A percentile compares a stretch with the other conserved stretches of the same genome.
phyloP scores from a whole-genome alignment of 1,284 basidiomycete genomes.

The Cerioporus squamosus region DNA sequence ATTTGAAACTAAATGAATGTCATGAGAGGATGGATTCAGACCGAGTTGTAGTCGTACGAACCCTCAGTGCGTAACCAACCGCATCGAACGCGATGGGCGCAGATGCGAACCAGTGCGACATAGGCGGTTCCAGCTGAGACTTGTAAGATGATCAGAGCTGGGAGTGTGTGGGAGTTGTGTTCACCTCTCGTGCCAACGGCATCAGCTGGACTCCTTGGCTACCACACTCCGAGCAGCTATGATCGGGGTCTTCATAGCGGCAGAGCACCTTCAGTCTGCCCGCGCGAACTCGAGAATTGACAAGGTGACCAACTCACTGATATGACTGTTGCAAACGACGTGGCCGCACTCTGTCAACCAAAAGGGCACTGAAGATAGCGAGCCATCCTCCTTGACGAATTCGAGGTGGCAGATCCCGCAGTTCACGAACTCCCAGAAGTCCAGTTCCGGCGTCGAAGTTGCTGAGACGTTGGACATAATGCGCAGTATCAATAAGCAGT shows the following conservation, averaged over 20 bases:
- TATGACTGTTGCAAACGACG: slow-evolving; percentile 79
- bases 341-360: slow-evolving; percentile 87
- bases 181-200: slow-evolving; percentile 73
- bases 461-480: slow-evolving; percentile 24
- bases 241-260: slow-evolving; percentile 57
- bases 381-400: slow-evolving; percentile 52
- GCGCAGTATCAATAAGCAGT: too few species aligned
- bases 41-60: slow-evolving; percentile 31
- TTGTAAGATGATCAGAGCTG: not conserved
- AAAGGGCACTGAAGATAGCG: slow-evolving; percentile 65
- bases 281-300: not conserved
- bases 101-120: slow-evolving; percentile 78
- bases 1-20: slow-evolving; percentile 65
- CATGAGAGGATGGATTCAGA: not conserved
- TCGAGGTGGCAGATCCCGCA: slow-evolving; percentile 71
- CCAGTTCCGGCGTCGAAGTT: slow-evolving; percentile 44
- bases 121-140: slow-evolving; percentile 70
- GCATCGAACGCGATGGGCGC: slow-evolving; percentile 63
- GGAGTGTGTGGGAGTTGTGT: slow-evolving; percentile 20
- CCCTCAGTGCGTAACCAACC: slow-evolving; percentile 68
- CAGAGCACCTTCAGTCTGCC: not conserved
- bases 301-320: slow-evolving; percentile 58
- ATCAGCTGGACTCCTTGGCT: slow-evolving; percentile 65
- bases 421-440: slow-evolving; percentile 80
- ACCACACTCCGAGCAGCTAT: slow-evolving; percentile 71